Percentiles rank a stretch among this genome's conserved stretches.
Conservation (phyloP, 176 grass and related monocot genomes). For the Panicum miliaceum region DNA sequence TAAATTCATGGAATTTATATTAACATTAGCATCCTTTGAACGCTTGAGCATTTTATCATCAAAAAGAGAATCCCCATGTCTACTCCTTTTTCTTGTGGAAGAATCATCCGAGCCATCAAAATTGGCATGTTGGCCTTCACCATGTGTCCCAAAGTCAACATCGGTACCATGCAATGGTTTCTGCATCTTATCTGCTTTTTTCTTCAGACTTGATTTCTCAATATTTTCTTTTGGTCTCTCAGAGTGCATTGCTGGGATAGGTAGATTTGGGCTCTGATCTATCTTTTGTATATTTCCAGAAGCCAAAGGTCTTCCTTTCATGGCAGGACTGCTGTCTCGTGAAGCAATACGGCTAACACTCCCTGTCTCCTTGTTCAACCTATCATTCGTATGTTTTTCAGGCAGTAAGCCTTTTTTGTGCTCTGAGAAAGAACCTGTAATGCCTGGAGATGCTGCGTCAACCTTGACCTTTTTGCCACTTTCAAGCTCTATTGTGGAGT, state of each 20-base stretch:
- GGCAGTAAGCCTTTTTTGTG: slow-evolving; percentile 45
- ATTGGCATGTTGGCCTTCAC: slow-evolving; percentile 37
- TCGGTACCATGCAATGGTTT: slow-evolving; percentile 57
- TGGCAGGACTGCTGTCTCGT: slow-evolving; percentile 47
- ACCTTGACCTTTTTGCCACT: slow-evolving; percentile 68
- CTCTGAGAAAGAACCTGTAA: slow-evolving; percentile 49
- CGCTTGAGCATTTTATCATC: slow-evolving; percentile 63
- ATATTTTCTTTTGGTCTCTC: slow-evolving; percentile 54
- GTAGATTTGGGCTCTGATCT: slow-evolving; percentile 51
- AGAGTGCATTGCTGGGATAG: slow-evolving; percentile 43
- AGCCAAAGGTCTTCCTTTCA: slow-evolving; percentile 50
- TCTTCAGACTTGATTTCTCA: slow-evolving; percentile 56
- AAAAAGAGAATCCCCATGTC: slow-evolving; percentile 36
- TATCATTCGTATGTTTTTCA: slow-evolving; percentile 54
- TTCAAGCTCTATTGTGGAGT: slow-evolving; percentile 49
- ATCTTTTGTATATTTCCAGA: slow-evolving; percentile 56
- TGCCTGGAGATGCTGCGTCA: slow-evolving; percentile 46
- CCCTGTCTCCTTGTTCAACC: slow-evolving; percentile 51
- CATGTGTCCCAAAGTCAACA: slow-evolving; percentile 43
- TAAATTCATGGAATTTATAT: slow-evolving; percentile 49
- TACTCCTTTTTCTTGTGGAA: slow-evolving; percentile 50
- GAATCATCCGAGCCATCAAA: slow-evolving; percentile 57
- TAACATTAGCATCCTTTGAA: slow-evolving; percentile 51
- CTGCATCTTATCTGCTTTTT: slow-evolving; percentile 54
- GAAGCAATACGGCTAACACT: slow-evolving; percentile 50